A percentile compares a stretch with the other conserved stretches of the same genome.
Conservation (phyloP, 2,329 filamentous ascomycete genomes). For the Calonectria honghensis region DNA sequence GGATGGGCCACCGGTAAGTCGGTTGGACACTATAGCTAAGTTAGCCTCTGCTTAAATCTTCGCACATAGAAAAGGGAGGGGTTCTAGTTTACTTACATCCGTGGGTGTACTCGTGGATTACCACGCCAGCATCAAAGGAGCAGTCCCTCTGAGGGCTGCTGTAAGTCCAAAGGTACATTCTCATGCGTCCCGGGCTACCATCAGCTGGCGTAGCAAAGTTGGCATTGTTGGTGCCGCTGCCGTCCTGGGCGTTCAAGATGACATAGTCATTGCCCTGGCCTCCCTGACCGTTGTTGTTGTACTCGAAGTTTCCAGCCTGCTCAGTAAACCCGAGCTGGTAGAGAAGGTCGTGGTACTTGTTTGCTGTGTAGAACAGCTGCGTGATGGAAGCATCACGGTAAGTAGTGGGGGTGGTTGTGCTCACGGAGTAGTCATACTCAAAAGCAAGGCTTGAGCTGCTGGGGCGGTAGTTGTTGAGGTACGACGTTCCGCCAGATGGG, state of each 20-base stretch:
- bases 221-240: slow-evolving; percentile 73
- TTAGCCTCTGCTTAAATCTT: background rate
- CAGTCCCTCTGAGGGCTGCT: slow-evolving; percentile 71
- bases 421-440: slow-evolving; percentile 65
- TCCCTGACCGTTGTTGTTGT: slow-evolving; percentile 72
- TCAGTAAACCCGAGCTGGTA: slow-evolving; percentile 76
- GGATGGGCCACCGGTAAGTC: slow-evolving; percentile 74
- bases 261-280: slow-evolving; percentile 71
- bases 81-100: slow-evolving; percentile 60
- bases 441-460: slow-evolving; percentile 65
- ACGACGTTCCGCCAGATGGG: slow-evolving; percentile 63
- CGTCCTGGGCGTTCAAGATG: slow-evolving; percentile 75
- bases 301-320: slow-evolving; percentile 75
- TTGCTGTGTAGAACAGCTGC: slow-evolving; percentile 77
- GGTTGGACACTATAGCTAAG: slow-evolving; percentile 67
- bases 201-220: slow-evolving; percentile 74
- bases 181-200: slow-evolving; percentile 71
- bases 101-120: slow-evolving; percentile 77
- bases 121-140: slow-evolving; percentile 75
- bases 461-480: slow-evolving; percentile 67
- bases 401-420: slow-evolving; percentile 57
- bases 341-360: slow-evolving; percentile 76
- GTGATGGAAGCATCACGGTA: slow-evolving; percentile 74
- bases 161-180: slow-evolving; percentile 74
- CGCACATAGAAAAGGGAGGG: too few relatives aligned